Percentiles rank a stretch among this genome's conserved stretches.
phyloP scores from a whole-genome alignment of 2,329 filamentous ascomycete genomes.

The Phialophora chinensis region DNA sequence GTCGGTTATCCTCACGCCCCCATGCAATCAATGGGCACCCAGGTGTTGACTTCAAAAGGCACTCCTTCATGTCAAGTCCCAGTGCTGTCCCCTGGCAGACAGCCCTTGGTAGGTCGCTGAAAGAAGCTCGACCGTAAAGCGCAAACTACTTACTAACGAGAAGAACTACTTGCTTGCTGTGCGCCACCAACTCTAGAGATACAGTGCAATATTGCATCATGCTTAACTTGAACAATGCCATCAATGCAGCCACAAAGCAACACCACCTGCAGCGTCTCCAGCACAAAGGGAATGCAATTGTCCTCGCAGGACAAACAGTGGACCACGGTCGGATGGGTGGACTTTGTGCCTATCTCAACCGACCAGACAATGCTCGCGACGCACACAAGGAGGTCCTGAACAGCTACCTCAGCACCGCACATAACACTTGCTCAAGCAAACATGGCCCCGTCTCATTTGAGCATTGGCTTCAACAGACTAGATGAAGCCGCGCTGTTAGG shows the following conservation, averaged over 20 bases:
- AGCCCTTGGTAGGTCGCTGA: not conserved
- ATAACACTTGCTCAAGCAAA: not conserved
- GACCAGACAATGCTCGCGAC: not conserved
- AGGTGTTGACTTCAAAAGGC: not conserved
- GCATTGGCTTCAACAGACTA: not conserved
- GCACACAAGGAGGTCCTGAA: not conserved
- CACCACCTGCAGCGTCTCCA: not conserved
- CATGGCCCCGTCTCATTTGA: not conserved
- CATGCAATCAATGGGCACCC: not conserved
- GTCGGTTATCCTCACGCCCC: not conserved
- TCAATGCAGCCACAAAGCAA: not conserved
- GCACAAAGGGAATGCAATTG: not conserved
- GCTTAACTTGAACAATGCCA: not conserved
- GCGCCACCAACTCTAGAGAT: not conserved
- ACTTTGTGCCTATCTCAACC: not conserved
- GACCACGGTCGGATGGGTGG: not conserved
- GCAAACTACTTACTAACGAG: too few relatives aligned
- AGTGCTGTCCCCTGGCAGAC: not conserved
- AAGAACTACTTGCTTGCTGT: not conserved
- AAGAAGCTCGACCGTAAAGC: not conserved
- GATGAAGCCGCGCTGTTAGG: not conserved
- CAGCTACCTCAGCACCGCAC: not conserved
- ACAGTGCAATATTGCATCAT: not conserved
- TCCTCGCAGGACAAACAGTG: not conserved
- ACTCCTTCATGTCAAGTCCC: not conserved